phyloP scores from a whole-genome alignment of 2,329 filamentous ascomycete genomes.

The Sporothrix pseudoabietina region DNA sequence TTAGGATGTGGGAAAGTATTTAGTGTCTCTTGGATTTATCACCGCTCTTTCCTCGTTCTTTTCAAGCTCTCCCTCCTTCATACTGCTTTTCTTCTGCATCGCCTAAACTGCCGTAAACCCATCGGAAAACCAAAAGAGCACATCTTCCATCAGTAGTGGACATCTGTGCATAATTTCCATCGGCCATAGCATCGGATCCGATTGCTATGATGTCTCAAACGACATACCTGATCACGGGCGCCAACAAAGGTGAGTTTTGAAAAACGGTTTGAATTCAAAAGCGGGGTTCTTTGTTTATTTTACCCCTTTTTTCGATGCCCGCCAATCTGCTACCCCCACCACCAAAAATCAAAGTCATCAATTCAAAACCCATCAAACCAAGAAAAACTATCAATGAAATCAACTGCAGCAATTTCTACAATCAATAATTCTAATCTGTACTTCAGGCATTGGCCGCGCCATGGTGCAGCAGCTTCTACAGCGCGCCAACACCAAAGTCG shows the following conservation, averaged over 20 bases:
- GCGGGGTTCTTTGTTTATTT: slow-evolving; percentile 18
- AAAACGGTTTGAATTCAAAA: not conserved
- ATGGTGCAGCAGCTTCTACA: slow-evolving; percentile 28
- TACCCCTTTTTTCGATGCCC: not conserved
- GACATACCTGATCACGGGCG: slow-evolving; percentile 40
- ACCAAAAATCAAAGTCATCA: not conserved
- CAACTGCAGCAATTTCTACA: not conserved
- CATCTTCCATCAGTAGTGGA: not conserved
- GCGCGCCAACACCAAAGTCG: slow-evolving; percentile 37
- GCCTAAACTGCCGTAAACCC: too few relatives aligned
- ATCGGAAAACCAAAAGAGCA: not conserved
- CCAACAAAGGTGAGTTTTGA: slow-evolving; percentile 39
- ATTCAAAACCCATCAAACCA: not conserved
- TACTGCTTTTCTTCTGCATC: not conserved
- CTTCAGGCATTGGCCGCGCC: slow-evolving; percentile 32
- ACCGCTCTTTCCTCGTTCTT: not conserved
- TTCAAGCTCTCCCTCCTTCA: slow-evolving; percentile 9
- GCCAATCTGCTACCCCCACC: not conserved
- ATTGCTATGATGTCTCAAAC: slow-evolving; percentile 36
- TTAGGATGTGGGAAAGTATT: not conserved
- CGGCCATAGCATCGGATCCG: not conserved
- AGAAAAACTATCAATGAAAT: not conserved
- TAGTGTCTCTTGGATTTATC: not conserved
- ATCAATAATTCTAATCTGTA: not conserved
- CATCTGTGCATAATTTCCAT: not conserved